phyloP scores from a whole-genome alignment of 2,329 filamentous ascomycete species.

The Cladosporium sp. region DNA sequence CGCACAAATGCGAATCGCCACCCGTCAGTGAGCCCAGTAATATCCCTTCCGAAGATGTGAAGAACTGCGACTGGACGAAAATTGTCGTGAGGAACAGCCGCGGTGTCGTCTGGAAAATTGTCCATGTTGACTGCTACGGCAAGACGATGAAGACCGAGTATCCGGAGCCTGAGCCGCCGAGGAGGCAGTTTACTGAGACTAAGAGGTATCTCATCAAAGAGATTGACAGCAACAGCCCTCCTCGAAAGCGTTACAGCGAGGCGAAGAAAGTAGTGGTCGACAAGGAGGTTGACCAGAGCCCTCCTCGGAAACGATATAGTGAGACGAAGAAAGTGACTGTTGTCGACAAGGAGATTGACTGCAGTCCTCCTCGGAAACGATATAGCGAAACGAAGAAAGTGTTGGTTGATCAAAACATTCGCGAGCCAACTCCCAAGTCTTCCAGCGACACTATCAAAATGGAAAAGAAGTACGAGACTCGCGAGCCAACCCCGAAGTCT shows the following conservation, averaged over 20 bases:
- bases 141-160: constrained; percentile 16
- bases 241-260: neutral
- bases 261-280: neutral
- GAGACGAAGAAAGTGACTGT: neutral
- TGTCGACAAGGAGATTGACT: neutral
- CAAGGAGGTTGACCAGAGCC: neutral
- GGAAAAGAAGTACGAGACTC: too few species aligned
- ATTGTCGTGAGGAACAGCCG: constrained; percentile 8
- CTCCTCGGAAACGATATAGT: neutral
- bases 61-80: constrained; percentile 10
- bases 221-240: neutral
- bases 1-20: neutral
- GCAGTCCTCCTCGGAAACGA: neutral
- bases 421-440: too few species aligned
- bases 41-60: neutral
- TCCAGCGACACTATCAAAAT: too few species aligned
- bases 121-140: constrained; percentile 11
- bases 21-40: neutral
- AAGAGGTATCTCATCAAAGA: constrained; percentile 1
- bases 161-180: neutral
- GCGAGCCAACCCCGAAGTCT: neutral
- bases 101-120: constrained; percentile 10
- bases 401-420: too few species aligned
- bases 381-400: constrained; percentile 6
- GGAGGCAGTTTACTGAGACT: neutral